phyloP scores from a whole-genome alignment of 2,329 filamentous ascomycete genomes.

The Orbilia ellipsospora region DNA sequence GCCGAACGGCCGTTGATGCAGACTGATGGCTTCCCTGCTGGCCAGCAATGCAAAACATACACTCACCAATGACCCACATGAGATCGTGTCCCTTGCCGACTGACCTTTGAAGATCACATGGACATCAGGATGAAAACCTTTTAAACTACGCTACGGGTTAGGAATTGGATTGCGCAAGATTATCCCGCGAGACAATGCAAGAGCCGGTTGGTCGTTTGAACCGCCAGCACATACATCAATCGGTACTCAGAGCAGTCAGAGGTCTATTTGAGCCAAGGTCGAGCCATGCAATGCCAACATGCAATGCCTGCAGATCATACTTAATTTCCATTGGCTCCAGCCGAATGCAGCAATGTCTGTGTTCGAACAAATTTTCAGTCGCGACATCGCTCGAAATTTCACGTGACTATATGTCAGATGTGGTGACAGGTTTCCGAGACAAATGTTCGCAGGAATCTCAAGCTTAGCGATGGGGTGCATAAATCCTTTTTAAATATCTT shows the following conservation, averaged over 20 bases:
- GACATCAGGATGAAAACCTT: background rate
- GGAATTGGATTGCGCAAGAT: slow-evolving; percentile 33
- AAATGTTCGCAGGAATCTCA: background rate
- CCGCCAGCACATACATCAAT: slow-evolving; percentile 48
- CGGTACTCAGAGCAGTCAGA: too few relatives aligned
- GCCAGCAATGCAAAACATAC: slow-evolving; percentile 55
- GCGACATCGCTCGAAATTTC: too few relatives aligned
- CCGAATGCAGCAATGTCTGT: background rate
- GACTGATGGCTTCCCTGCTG: slow-evolving; percentile 32
- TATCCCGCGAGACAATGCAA: slow-evolving; percentile 14
- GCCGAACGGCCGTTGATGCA: slow-evolving; percentile 35
- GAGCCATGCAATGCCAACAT: slow-evolving; percentile 54
- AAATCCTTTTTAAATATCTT: too few relatives aligned
- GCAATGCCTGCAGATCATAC: slow-evolving; percentile 31
- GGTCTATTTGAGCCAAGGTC: slow-evolving; percentile 1
- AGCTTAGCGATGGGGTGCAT: too few relatives aligned
- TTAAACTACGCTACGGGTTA: background rate
- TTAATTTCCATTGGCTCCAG: background rate
- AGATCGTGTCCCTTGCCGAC: slow-evolving; percentile 32
- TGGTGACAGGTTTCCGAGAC: too few relatives aligned
- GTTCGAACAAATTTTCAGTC: background rate
- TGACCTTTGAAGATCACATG: slow-evolving; percentile 7
- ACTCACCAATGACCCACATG: slow-evolving; percentile 41
- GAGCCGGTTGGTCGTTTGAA: slow-evolving; percentile 19
- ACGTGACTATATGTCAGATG: slow-evolving; percentile 2